Evolutionary conservation across 2,329 filamentous ascomycete genomes (phyloP), one percentile per base, ranked within the genome.

Genomic region (Aspergillus brunneoviolaceus): DNA sequence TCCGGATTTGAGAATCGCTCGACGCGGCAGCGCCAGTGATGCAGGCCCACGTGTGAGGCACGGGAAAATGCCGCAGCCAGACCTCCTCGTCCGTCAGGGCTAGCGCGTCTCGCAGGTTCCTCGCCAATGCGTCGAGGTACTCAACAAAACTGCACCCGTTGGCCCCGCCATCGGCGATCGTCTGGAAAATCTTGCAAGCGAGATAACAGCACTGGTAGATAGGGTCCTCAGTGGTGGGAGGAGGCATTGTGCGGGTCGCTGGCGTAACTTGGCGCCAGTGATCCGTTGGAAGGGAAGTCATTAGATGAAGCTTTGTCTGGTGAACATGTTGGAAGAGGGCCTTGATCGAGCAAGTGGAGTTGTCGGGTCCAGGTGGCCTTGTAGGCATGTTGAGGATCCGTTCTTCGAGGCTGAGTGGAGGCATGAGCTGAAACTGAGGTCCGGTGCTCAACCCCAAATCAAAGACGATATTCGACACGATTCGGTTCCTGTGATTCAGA

Each of bases 201-300:
- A 57, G 55, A 19, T 57, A 51, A 23, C 55, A 57, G 55, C 49
- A 51, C 33, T 57, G 31, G 31, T 51, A 47, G 31, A 50, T 23
- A 9, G 55, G 47, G 31, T 51, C 23, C 12, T 35, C 14, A 16
- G 33, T 35, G 10, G 33, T 35, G 16, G 33, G 5, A 12, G 33
- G 14, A 16, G 33, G 33, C 33, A 35, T 35, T 16, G 33, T 35
- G 5, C 2, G 11, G 2, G 4, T 16, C 12, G 11, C 4, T 35
- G 14, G 33, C 11, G 12, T 35, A 12, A 4, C 33, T 5, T 35
- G 33, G 14, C 14, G 1, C 33, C 12, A 16, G 33, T 12, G 11
- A 3, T 12, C 33, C 5, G 33, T 35, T 35, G 10, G 33, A 2
- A 0, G 14, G 11, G 3, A 1, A 35, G 33, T 0, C 33, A 35